A percentile compares a stretch with the other conserved stretches of the same genome.
phyloP scores from a whole-genome alignment of 2,329 filamentous ascomycete species.

The Curvularia lunata region DNA sequence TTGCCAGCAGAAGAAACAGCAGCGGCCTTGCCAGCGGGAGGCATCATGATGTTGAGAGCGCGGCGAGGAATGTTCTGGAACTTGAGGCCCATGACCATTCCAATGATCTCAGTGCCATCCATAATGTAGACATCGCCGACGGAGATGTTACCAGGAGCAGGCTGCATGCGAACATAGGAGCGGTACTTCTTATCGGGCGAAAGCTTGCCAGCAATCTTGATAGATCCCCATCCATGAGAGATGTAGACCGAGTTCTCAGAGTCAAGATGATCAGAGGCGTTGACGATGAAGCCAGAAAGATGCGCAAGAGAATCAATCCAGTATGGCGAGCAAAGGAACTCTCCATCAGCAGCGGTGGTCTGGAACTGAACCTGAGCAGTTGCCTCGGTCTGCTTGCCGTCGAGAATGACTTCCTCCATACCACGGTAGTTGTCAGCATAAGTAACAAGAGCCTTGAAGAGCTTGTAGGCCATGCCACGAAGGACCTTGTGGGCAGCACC shows the following conservation, averaged over 20 bases:
- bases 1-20: conserved; percentile 40
- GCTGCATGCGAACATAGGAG: conserved; percentile 68
- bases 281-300: conserved; percentile 66
- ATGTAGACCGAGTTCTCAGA: conserved; percentile 66
- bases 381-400: conserved; percentile 62
- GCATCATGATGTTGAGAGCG: conserved; percentile 70
- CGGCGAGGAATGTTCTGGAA: conserved; percentile 72
- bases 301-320: conserved; percentile 66
- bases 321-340: conserved; percentile 65
- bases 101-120: conserved; percentile 64
- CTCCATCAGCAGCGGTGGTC: conserved; percentile 59
- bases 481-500: conserved; percentile 75
- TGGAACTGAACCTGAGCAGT: conserved; percentile 62
- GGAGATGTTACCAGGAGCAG: conserved; percentile 60
- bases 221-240: conserved; percentile 66
- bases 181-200: conserved; percentile 61
- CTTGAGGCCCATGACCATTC: conserved; percentile 66
- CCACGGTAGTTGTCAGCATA: conserved; percentile 64
- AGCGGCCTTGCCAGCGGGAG: conserved; percentile 60
- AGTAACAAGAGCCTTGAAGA: conserved; percentile 65
- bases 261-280: conserved; percentile 64
- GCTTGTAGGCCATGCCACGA: conserved; percentile 79
- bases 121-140: conserved; percentile 67
- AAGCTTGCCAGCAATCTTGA: conserved; percentile 62
- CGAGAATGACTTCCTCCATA: conserved; percentile 65